Conservation (phyloP, 768 basidiomycete species). For the Russula vinacea region DNA sequence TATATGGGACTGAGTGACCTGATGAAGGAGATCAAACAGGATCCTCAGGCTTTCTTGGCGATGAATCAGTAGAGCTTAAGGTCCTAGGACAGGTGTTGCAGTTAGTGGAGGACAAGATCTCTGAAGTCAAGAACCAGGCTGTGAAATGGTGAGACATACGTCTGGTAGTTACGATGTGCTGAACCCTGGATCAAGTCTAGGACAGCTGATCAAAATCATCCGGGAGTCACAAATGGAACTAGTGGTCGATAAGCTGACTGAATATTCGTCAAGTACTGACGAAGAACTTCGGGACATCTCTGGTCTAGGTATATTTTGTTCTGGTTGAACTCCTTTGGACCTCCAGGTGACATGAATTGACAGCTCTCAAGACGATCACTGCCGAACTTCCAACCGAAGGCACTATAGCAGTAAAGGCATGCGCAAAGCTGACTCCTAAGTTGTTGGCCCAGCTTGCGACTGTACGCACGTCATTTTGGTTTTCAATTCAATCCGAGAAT, state of each 20-base stretch:
- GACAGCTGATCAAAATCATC: conserved; percentile 86
- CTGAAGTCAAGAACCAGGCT: conserved; percentile 97
- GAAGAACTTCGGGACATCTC: conserved; percentile 95
- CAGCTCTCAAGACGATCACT: conserved; percentile 94
- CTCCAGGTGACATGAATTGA: conserved; percentile 8
- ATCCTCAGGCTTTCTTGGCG: conserved; percentile 74
- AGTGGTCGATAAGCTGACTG: conserved; percentile 86
- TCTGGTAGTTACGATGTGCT: neutral
- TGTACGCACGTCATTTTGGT: conserved; percentile 40
- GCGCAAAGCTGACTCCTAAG: conserved; percentile 80
- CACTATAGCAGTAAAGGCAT: conserved; percentile 73
- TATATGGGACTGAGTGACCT: conserved; percentile 98
- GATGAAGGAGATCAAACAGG: conserved; percentile 81
- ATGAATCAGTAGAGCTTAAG: conserved; percentile 82
- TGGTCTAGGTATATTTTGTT: conserved; percentile 65
- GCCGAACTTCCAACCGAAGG: conserved; percentile 82
- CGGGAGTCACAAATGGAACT: conserved; percentile 77
- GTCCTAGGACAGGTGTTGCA: conserved; percentile 80
- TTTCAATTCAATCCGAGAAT: neutral
- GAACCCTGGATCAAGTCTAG: conserved; percentile 55
- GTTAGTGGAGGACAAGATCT: conserved; percentile 91
- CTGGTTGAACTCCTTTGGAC: neutral
- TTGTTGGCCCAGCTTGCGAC: conserved; percentile 75
- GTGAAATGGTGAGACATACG: conserved; percentile 74
- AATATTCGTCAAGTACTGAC: conserved; percentile 80